Evolutionary conservation across 2,329 filamentous ascomycete species (phyloP).

Genomic region (Conoideocrella luteorostrata): DNA sequence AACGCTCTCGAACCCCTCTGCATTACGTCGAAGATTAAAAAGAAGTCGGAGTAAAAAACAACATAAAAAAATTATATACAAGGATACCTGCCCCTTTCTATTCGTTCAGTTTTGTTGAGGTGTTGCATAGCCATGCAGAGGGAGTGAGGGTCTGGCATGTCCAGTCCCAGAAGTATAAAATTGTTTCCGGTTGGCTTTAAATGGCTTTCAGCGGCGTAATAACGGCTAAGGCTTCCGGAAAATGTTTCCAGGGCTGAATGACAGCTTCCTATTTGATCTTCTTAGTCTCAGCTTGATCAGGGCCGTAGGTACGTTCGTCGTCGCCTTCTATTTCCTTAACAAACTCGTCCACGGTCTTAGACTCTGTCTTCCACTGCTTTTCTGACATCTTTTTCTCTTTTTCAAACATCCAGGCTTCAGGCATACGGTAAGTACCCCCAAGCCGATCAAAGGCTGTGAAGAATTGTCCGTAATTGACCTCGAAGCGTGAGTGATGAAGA

Average conservation of each 20-base stretch:
- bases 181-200: too few species aligned
- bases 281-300: conserved; percentile 14
- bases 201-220: too few species aligned
- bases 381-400: conserved; percentile 80
- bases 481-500: conserved; percentile 57
- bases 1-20: too few species aligned
- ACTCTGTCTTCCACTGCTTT: conserved; percentile 72
- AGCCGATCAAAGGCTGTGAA: conserved; percentile 80
- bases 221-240: too few species aligned
- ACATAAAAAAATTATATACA: too few species aligned
- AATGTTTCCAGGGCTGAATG: not conserved
- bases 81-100: too few species aligned
- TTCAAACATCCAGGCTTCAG: conserved; percentile 78
- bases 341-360: conserved; percentile 67
- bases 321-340: conserved; percentile 62
- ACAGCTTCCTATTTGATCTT: conserved; percentile 10
- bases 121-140: too few species aligned
- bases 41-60: too few species aligned
- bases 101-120: too few species aligned
- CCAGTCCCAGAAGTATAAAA: too few species aligned
- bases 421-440: conserved; percentile 78
- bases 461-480: conserved; percentile 84
- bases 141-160: too few species aligned
- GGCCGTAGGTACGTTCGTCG: conserved; percentile 44
- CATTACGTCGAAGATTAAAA: too few species aligned